Evolutionary conservation across 1,139 yeast species (phyloP).

Genomic region (Hyphopichia pseudoburtonii): DNA sequence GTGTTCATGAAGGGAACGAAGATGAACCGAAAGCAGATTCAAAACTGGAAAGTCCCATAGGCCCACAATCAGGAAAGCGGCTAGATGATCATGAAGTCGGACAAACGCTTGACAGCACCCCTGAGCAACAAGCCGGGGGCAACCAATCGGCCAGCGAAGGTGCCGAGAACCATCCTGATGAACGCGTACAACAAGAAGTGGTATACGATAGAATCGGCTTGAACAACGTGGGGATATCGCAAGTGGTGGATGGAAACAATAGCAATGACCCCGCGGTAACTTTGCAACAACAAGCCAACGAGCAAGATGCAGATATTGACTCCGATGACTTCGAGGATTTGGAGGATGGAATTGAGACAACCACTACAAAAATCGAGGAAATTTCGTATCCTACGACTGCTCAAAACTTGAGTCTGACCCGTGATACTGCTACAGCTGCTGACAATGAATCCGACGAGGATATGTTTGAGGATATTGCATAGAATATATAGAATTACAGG

Average conservation of each 20-base stretch:
- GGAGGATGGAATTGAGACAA: conserved; percentile 1
- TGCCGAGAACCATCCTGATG: not conserved
- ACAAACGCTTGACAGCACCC: no score
- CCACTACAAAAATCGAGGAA: not conserved
- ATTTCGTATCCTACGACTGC: not conserved
- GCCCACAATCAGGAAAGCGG: no score
- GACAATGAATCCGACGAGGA: conserved; percentile 6
- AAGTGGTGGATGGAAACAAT: not conserved
- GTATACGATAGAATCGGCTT: not conserved
- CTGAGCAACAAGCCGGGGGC: not conserved
- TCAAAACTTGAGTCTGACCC: not conserved
- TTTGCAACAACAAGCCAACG: not conserved
- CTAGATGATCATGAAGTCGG: no score
- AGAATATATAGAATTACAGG: not conserved
- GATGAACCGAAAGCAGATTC: not conserved
- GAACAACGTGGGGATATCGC: not conserved
- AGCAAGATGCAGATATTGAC: conserved; percentile 3
- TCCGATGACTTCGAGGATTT: conserved; percentile 6
- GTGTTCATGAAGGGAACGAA: not conserved
- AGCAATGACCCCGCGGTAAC: not conserved
- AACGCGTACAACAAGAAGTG: conserved; percentile 2
- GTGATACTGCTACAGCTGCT: not conserved
- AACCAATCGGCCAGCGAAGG: not conserved
- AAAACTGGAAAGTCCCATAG: no score
- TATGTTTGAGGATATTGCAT: conserved; percentile 6